phyloP scores from a whole-genome alignment of 176 grass and related monocot genomes.

The Themeda triandra region DNA sequence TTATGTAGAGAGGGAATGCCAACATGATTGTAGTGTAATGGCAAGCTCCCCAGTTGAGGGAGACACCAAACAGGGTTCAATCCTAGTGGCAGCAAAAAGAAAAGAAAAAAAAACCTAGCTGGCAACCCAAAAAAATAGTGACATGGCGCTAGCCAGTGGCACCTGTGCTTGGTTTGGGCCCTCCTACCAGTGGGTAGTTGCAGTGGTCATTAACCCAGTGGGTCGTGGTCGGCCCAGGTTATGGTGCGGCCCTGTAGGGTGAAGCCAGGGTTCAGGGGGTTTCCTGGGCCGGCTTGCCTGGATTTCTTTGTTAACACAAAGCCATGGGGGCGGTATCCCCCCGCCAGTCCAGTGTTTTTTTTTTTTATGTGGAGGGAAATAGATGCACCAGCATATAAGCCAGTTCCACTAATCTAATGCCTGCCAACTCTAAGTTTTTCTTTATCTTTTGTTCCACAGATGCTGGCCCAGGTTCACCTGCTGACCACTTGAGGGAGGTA shows the following conservation, averaged over 20 bases:
- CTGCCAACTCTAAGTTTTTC: neutral
- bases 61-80: neutral
- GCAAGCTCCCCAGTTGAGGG: neutral
- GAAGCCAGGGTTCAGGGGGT: neutral
- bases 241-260: neutral
- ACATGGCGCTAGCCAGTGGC: no score
- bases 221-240: neutral
- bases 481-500: conserved; percentile 80
- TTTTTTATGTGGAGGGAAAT: neutral
- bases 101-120: neutral
- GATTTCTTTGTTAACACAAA: neutral
- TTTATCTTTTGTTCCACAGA: conserved; percentile 36
- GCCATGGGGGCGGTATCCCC: neutral
- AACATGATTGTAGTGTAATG: neutral
- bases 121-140: no score
- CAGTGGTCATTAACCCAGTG: neutral
- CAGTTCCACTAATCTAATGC: neutral
- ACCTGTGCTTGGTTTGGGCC: neutral
- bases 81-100: neutral
- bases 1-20: neutral
- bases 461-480: conserved; percentile 82
- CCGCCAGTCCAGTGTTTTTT: no score
- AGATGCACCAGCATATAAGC: neutral
- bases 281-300: neutral
- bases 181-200: neutral